Base-by-base conservation (phyloP, 345 rosid genomes). In the Geranium rotundifolium region DNA sequence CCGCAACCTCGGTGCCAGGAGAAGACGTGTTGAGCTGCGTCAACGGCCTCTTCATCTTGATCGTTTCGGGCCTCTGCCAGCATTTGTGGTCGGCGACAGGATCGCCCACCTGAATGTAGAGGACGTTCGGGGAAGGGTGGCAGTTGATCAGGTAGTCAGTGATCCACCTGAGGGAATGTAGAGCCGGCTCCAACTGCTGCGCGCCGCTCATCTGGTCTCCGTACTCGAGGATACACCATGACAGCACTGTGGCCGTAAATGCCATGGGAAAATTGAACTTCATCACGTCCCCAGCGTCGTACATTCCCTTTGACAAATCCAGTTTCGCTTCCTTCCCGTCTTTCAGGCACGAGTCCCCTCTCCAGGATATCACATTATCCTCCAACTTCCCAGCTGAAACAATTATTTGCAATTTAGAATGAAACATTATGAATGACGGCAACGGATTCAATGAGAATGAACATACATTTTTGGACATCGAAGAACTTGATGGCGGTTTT, bases 181-280 rank as follows among this genome's bases (percentile, higher is more conserved):
- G 74, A 19, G 91, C 91, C 29, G 66, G 67, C 29, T 39, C 67
- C 41, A 85, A 67, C 71, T 87, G 89, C 56, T 79, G 69, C 16
- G 80, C 72, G 0, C 76, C 80, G 19, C 75, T 77, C 88, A 92
- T 87, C 31, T 78, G 93, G 75, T 77, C 82, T 1, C 95, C 97
- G 39, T 89, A 92, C 66, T 92, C 97, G 2, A 92, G 95, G 69
- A 92, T 89, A 0, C 87, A 68, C 98, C 97, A 92, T 0, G 98
- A 87, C 73, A 92, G 67, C 60, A 87, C 70, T 0, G 98, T 80
- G 4, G 90, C 91, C 4, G 97, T 89, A 69, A 87, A 89, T 52
- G 95, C 98, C 95, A 89, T 82, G 0, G 98, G 97, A 46, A 92
- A 89, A 30, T 91, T 87, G 64, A 92, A 89, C 84, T 92, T 92